Conservation (phyloP, 768 basidiomycete species). For the Lyophyllum decastes region DNA sequence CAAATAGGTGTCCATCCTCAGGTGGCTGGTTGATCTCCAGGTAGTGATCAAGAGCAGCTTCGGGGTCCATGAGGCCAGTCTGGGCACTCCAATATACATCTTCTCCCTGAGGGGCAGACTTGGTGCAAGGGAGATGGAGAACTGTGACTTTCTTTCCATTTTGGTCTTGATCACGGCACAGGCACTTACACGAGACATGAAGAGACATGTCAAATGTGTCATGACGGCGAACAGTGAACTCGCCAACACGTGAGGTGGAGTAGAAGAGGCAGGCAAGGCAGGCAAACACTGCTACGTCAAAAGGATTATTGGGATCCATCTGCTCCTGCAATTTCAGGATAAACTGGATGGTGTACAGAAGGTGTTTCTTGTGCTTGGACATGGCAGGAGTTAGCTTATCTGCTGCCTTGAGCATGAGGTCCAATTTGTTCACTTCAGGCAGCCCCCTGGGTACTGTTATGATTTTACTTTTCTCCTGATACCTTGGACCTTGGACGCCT, state of each 20-base stretch:
- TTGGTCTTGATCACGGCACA: not conserved
- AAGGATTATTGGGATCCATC: too few species aligned
- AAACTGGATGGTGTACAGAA: too few species aligned
- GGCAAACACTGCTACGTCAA: slow-evolving; percentile 19
- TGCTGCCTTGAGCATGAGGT: too few species aligned
- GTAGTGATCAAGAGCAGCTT: slow-evolving; percentile 4
- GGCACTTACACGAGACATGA: slow-evolving; percentile 18
- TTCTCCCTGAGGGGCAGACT: slow-evolving; percentile 16
- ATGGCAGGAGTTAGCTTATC: too few species aligned
- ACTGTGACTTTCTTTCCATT: slow-evolving; percentile 1
- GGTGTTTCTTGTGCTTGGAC: too few species aligned
- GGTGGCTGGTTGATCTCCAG: slow-evolving; percentile 10
- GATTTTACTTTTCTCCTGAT: too few species aligned
- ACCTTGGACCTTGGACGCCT: too few species aligned
- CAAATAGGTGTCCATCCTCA: slow-evolving; percentile 5
- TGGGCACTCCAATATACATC: slow-evolving; percentile 15
- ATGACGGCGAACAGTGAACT: slow-evolving; percentile 8
- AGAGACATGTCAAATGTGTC: slow-evolving; percentile 7
- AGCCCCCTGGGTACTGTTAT: too few species aligned
- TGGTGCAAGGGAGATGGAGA: slow-evolving; percentile 18
- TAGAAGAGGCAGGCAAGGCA: slow-evolving; percentile 23
- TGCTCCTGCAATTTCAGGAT: too few species aligned
- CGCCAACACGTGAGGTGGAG: slow-evolving; percentile 8
- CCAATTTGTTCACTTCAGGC: too few species aligned
- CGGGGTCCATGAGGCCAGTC: slow-evolving; percentile 12